Base-by-base conservation (phyloP, 257 asterid species). In the Fraxinus anomala region DNA sequence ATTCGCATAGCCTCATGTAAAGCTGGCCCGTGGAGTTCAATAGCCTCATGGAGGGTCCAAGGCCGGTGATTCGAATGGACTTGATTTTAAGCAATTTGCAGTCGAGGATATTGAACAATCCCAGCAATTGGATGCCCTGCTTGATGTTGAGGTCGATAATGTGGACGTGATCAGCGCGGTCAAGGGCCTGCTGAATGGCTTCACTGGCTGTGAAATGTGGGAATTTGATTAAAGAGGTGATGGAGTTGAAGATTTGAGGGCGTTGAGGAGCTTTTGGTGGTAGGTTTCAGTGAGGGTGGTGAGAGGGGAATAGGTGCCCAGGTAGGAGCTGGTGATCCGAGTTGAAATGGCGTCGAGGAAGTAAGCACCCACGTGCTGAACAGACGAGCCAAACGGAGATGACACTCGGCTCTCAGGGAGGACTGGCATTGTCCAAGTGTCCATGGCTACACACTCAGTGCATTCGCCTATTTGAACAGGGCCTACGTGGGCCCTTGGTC, bases 51-150 rank as follows among this genome's bases (percentile, higher is more conserved):
- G 93, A 88, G 59, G 97, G 84, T 30, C 97, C 95, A 73, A 92
- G 84, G 21, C 92, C 97, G 37, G 97, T 91, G 85, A 92, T 88
- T 37, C 81, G 78, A 44, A 92, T 75, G 17, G 92, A 87, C n/a
- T 82, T 85, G 78, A 91, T 73, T 17, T 89, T 88, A 4, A 85
- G 79, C n/a, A 91, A 66, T n/a, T 91, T 84, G 44, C 94, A 91
- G 30, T 96, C 92, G 67, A 91, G 83, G 78, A 92, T 92, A 84
- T 92, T 95, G 86, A 92, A 91, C 74, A 92, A 82, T 39, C 97
- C 97, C 0, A 97, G 97, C 97, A 97, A 94, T 37, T 92, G 97
- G 76, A 94, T 97, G 21, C 98, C 97, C 80, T 92, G 98, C 97
- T 92, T 92, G 78, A 94, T 87, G 86, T 94, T 97, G 89, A 9